Percentiles rank a stretch among this genome's conserved stretches.
phyloP scores from a whole-genome alignment of 768 basidiomycete genomes.

The Lactifluus hygrophoroides region DNA sequence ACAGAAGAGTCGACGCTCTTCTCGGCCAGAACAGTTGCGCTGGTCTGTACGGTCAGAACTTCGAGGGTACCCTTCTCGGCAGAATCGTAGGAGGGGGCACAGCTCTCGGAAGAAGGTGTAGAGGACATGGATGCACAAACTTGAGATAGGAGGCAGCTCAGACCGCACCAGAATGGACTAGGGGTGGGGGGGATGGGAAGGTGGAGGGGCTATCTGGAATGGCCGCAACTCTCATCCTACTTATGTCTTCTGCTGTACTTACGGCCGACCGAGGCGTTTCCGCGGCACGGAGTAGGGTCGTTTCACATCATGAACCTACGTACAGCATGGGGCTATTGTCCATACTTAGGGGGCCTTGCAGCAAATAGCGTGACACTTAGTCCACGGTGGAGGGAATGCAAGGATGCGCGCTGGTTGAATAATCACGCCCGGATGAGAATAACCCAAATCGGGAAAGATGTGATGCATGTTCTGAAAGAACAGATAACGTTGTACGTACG shows the following conservation, averaged over 20 bases:
- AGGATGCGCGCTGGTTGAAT: neutral
- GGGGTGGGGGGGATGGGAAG: neutral
- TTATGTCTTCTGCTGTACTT: conserved; percentile 1
- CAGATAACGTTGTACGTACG: conserved; percentile 1
- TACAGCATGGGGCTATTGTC: conserved; percentile 4
- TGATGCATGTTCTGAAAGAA: neutral
- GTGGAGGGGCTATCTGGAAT: neutral
- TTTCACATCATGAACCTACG: neutral
- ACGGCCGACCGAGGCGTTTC: conserved; percentile 3
- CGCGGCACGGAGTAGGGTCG: neutral
- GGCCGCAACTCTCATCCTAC: neutral
- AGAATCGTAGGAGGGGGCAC: conserved; percentile 22
- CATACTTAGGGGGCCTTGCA: neutral
- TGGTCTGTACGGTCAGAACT: conserved; percentile 8
- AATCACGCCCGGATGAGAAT: neutral
- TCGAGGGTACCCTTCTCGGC: conserved; percentile 27
- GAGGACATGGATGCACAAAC: conserved; percentile 21
- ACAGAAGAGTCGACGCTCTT: conserved; percentile 9
- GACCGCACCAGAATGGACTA: neutral
- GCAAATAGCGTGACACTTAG: neutral
- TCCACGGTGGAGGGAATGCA: conserved; percentile 9
- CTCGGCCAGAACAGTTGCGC: conserved; percentile 16
- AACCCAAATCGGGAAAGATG: neutral
- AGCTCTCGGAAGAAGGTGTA: conserved; percentile 19
- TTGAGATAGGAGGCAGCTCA: conserved; percentile 9